phyloP scores from a whole-genome alignment of 352 stramenopile species.

The Pythium sp. region DNA sequence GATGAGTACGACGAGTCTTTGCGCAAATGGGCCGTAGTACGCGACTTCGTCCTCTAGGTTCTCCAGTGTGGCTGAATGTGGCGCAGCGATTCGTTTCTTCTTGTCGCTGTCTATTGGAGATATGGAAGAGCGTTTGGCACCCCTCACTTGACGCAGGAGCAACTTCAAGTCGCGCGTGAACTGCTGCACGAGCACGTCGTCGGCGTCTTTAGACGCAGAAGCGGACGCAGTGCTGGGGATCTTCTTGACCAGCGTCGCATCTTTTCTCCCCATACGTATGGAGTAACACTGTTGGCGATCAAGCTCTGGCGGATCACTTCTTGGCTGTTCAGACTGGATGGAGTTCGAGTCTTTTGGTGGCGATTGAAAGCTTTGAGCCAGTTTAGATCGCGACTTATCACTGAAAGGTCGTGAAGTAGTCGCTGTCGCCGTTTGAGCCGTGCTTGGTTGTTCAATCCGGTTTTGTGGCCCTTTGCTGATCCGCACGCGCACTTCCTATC shows the following conservation, averaged over 20 bases:
- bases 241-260: conserved; percentile 13
- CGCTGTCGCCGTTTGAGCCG: too few relatives aligned
- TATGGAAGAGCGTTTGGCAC: conserved; percentile 21
- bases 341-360: not conserved
- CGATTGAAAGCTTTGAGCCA: not conserved
- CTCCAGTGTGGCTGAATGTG: not conserved
- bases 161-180: conserved; percentile 49
- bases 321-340: not conserved
- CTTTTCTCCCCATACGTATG: not conserved
- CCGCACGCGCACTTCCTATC: not conserved
- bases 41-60: conserved; percentile 27
- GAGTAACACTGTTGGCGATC: not conserved
- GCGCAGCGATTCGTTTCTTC: not conserved
- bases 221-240: conserved; percentile 7
- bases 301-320: not conserved
- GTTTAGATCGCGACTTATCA: not conserved
- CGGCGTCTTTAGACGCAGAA: conserved; percentile 9
- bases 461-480: not conserved
- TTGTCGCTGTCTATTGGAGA: not conserved
- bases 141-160: conserved; percentile 34
- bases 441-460: too few relatives aligned
- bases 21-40: conserved; percentile 37
- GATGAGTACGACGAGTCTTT: conserved; percentile 40
- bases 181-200: conserved; percentile 40
- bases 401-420: not conserved